Conservation (phyloP, 139 green algal genomes). For the Chlamydomonas asymmetrica region DNA sequence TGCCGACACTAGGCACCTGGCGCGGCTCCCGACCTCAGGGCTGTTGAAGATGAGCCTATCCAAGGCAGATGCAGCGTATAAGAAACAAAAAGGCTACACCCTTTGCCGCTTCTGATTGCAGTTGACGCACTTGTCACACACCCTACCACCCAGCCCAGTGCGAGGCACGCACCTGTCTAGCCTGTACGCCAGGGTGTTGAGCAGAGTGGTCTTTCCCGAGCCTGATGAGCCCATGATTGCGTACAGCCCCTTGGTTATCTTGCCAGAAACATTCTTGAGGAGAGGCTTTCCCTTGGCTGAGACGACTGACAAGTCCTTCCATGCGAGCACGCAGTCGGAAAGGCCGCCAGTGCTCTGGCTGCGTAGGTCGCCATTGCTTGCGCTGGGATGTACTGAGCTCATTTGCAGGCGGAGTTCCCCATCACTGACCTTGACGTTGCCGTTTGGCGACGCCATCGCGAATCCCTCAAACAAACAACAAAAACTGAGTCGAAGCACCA, state of each 20-base stretch:
- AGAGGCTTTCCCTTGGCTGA: conserved; percentile 8
- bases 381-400: no score
- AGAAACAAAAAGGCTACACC: neutral
- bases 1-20: neutral
- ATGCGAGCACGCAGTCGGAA: no score
- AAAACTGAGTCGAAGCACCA: no score
- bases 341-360: no score
- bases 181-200: conserved; percentile 42
- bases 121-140: no score
- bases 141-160: no score
- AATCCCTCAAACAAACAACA: no score
- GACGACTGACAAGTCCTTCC: conserved; percentile 7
- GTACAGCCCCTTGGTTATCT: conserved; percentile 30
- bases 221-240: conserved; percentile 40
- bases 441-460: no score
- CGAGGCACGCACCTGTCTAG: conserved; percentile 31
- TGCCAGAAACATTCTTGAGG: conserved; percentile 32
- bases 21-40: neutral
- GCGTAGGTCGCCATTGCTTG: no score
- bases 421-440: no score
- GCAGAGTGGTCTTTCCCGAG: conserved; percentile 39
- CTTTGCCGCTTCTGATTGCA: no score
- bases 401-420: no score
- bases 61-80: neutral
- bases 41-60: neutral